Evolutionary conservation across 768 basidiomycete genomes (phyloP).

Genomic region (Pleurotus ostreatus): DNA sequence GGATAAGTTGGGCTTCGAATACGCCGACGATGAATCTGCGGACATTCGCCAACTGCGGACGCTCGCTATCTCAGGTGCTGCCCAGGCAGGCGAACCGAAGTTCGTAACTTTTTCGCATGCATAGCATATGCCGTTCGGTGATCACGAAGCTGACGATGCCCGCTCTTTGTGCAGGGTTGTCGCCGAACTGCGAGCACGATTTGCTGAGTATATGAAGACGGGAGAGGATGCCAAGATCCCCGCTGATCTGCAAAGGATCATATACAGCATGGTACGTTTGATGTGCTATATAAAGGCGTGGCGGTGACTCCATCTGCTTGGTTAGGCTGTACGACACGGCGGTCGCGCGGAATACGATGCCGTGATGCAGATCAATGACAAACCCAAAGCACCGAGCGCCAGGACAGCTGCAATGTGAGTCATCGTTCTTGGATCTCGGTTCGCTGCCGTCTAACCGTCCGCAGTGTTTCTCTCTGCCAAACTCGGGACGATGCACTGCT

Average conservation of each 20-base stretch:
- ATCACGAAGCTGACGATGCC: not conserved
- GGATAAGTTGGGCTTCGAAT: slow-evolving; percentile 75
- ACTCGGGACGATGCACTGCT: slow-evolving; percentile 54
- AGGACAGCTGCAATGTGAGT: slow-evolving; percentile 68
- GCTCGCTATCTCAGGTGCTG: slow-evolving; percentile 57
- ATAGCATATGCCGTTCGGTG: too few species aligned
- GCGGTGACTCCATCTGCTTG: not conserved
- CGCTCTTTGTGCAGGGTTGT: slow-evolving; percentile 51
- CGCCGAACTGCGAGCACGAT: slow-evolving; percentile 65
- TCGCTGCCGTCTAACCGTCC: slow-evolving; percentile 6
- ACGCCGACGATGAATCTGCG: slow-evolving; percentile 56
- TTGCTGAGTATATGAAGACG: slow-evolving; percentile 64
- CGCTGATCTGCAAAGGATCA: slow-evolving; percentile 64
- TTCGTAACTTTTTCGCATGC: slow-evolving; percentile 10
- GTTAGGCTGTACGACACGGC: slow-evolving; percentile 68
- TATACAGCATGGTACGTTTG: slow-evolving; percentile 45
- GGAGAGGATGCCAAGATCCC: slow-evolving; percentile 78
- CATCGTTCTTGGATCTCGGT: not conserved
- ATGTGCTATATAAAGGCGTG: not conserved
- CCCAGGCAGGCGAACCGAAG: slow-evolving; percentile 23
- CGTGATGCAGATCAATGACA: slow-evolving; percentile 62
- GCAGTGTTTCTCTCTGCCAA: slow-evolving; percentile 62
- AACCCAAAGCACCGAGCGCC: slow-evolving; percentile 70
- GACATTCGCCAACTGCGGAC: slow-evolving; percentile 74
- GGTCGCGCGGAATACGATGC: slow-evolving; percentile 74